These are phyloP conservation scores for Erysimum cheiri DNA, from an alignment of 441 rosid species.

Conservation along the genomic window DNA sequence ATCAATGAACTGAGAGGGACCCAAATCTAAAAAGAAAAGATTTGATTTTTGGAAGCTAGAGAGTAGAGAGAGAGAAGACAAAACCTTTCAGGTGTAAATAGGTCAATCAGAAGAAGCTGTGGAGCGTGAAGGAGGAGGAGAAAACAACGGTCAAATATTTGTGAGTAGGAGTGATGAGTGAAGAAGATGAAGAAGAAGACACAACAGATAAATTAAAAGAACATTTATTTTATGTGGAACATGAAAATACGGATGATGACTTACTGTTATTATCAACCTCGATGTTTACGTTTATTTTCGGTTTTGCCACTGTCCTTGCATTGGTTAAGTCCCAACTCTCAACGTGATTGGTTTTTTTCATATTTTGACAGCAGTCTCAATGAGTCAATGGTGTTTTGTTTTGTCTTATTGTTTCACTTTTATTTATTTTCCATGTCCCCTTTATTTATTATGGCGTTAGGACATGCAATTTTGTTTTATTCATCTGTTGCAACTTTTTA, in stretches of 20 bases:
- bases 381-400: conserved; percentile 26
- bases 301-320: conserved; percentile 40
- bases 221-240: not conserved
- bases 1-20: conserved; percentile 37
- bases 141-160: conserved; percentile 43
- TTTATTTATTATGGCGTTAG: conserved; percentile 34
- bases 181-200: conserved; percentile 32
- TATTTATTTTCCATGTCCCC: not conserved
- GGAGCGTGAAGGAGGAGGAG: conserved; percentile 22
- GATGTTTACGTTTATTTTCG: conserved; percentile 42
- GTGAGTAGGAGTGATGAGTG: conserved; percentile 27
- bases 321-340: conserved; percentile 24
- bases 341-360: not conserved
- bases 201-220: not conserved
- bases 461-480: conserved; percentile 34
- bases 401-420: conserved; percentile 27
- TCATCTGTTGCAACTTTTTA: too few species aligned
- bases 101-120: conserved; percentile 28
- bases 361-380: conserved; percentile 20
- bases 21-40: conserved; percentile 20
- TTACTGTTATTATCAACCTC: conserved; percentile 37
- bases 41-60: conserved; percentile 10
- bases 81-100: conserved; percentile 37
- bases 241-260: conserved; percentile 40
- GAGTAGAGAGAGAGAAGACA: conserved; percentile 30